Percentiles rank a stretch among this genome's conserved stretches.
phyloP scores from a whole-genome alignment of 2,329 filamentous ascomycete species.

The Fusarium subglutinans region DNA sequence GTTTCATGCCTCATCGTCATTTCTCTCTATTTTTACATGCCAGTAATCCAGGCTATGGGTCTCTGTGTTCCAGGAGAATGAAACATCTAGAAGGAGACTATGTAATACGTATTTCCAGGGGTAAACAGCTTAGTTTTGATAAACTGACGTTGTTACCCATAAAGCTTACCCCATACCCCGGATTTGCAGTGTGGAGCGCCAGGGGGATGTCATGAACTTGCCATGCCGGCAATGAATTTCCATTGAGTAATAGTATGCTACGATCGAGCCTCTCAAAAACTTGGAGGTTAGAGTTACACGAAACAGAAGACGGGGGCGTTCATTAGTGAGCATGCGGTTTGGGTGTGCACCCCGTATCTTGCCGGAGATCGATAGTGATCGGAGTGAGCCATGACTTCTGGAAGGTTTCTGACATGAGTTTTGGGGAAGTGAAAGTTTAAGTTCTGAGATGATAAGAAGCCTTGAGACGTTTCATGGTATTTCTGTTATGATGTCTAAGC shows the following conservation, averaged over 20 bases:
- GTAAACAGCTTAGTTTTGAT: background rate
- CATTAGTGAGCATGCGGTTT: background rate
- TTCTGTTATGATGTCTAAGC: background rate
- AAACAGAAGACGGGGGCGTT: background rate
- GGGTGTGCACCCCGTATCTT: background rate
- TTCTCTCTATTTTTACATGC: background rate
- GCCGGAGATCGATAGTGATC: background rate
- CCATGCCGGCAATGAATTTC: background rate
- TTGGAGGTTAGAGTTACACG: background rate
- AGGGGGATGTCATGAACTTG: background rate
- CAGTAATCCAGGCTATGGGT: accelerated
- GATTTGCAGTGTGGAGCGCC: background rate
- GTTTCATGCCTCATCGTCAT: background rate
- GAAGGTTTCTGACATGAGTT: background rate
- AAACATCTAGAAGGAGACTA: too few relatives aligned
- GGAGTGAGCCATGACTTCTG: background rate
- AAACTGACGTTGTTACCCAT: background rate
- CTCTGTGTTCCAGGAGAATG: accelerated
- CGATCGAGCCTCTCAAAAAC: background rate
- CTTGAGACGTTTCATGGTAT: background rate
- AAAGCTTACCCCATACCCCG: background rate
- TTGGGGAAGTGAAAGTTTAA: accelerated
- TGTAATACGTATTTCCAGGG: background rate
- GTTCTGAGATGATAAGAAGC: background rate
- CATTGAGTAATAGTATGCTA: background rate